Base-by-base conservation (phyloP, 495 filamentous ascomycete genomes). In the Astrothelium subdiscretum region DNA sequence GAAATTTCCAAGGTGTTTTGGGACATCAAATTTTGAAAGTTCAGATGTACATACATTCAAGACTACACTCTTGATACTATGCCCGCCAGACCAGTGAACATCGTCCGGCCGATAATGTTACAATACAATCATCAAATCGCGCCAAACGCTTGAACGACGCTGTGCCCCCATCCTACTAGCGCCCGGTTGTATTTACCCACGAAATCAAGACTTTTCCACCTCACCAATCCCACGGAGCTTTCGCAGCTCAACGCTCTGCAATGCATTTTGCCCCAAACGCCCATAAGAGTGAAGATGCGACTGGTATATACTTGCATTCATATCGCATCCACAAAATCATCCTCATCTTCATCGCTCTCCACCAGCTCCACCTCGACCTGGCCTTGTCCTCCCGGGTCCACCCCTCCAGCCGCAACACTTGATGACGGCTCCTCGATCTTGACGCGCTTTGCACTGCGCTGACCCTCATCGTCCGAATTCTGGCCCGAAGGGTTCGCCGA, bases 271-370 rank as follows among this genome's bases (percentile, higher is more conserved):
- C 0, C 15, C 15, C 35, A 38, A 38, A 38, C 35, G 35, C 35
- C 35, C 35, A 38, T 8, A 38, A 38, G 35, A 15, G 35, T 15
- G 8, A 38, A 38, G 8, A 38, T 8, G 35, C 35, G 35, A 32
- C 58, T 38, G 35, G 15, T 38, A 38, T 15, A 38, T 15, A 38
- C 8, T 38, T 38, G 35, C 15, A 38, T 29, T 20, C 20, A 54
- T 20, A 54, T 27, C 20, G 3, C 76, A 57, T 78, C 78, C 54
- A 80, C 76, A 44, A 73, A 75, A 15, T 73, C 75, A 32, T 76
- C 77, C 10, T 81, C 78, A 0, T 76, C 76, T 15, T 80, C 78
- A 18, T 79, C 77, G 4, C 79, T 79, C 27, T 81, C 78, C 10
- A 77, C 78, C 20, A 78, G 76, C 0, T 78, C 78, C 24, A 81